Base-by-base conservation (phyloP, 2,329 filamentous ascomycete species). In the Alternaria panax region DNA sequence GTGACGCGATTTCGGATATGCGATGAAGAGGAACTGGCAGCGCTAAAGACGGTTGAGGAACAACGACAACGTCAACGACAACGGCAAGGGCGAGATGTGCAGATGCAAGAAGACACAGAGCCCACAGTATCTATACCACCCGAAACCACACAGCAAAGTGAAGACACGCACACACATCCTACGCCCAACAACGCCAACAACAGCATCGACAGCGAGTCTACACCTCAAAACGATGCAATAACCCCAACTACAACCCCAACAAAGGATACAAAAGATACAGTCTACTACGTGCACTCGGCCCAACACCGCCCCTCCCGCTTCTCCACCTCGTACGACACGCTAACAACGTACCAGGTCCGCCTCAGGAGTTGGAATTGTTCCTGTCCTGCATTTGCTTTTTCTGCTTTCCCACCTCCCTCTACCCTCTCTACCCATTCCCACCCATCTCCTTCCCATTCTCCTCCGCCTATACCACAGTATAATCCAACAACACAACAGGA, bases 291-390 rank as follows among this genome's bases (percentile, higher is more conserved):
- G 65, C 86, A 84, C 68, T 92, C 90, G 34, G 84, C 80, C 43
- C 80, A 82, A 57, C 68, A 66, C 22, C 73, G 67, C 62, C 82
- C 38, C 80, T 79, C 68, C 69, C 78, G 62, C 67, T 70, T 57
- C 68, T 62, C 45, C 58, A 59, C 67, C 51, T 74, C 69, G 43
- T 70, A 75, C 55, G 62, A 74, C 55, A 57, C 69, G 47, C 67
- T 63, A 7, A 66, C 68, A 5, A 63, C 46, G 51, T 96, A 97
- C 78, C 82, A 91, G 68, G 91, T 98, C 16, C 86, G 89, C 9
- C 83, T 93, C 1, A 69, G 77, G 1, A 87, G 90, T 1, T 98
- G 95, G 95, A 93, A 90, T 76, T 99, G 95, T 78, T 92, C 88
- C 1, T 99, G 95, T 80, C 90, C 93, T 4, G 89, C 88, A 1